phyloP scores from a whole-genome alignment of 2,329 filamentous ascomycete genomes.

The Bipolaris cookei region DNA sequence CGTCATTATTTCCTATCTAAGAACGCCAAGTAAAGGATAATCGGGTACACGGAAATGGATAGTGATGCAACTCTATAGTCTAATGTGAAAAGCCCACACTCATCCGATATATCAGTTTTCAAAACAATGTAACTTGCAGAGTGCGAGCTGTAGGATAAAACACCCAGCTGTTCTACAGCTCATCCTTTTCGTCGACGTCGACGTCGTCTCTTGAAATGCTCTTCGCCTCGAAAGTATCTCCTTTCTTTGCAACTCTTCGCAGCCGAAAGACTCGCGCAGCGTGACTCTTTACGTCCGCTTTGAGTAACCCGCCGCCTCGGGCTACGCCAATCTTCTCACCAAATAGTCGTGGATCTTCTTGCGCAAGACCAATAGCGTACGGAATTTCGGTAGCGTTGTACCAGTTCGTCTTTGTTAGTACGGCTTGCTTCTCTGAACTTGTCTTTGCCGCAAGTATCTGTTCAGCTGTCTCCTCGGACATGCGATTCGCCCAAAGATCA shows the following conservation, averaged over 20 bases:
- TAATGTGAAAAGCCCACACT: too few species aligned
- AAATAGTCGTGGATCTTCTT: constrained; percentile 29
- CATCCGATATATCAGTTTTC: too few species aligned
- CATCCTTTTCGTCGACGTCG: constrained; percentile 18
- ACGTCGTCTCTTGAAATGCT: constrained; percentile 25
- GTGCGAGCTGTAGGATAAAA: too few species aligned
- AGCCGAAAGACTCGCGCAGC: constrained; percentile 29
- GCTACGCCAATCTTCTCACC: constrained; percentile 34
- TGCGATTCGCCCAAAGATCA: constrained; percentile 34
- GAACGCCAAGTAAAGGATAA: too few species aligned
- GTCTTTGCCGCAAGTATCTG: constrained; percentile 20
- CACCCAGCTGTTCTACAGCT: constrained; percentile 13
- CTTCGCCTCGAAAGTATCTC: constrained; percentile 31
- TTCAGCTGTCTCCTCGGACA: constrained; percentile 23
- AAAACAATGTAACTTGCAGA: too few species aligned
- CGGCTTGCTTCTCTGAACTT: constrained; percentile 13
- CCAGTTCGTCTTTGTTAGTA: constrained; percentile 29
- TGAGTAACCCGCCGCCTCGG: constrained; percentile 26
- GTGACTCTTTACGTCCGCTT: constrained; percentile 28
- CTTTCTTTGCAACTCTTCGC: constrained; percentile 26
- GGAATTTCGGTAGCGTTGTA: constrained; percentile 32
- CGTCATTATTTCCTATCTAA: too few species aligned
- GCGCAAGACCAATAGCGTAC: constrained; percentile 27
- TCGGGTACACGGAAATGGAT: too few species aligned
- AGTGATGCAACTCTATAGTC: too few species aligned